Conservation (phyloP, 2,329 filamentous ascomycete species). For the Colletotrichum sp. region DNA sequence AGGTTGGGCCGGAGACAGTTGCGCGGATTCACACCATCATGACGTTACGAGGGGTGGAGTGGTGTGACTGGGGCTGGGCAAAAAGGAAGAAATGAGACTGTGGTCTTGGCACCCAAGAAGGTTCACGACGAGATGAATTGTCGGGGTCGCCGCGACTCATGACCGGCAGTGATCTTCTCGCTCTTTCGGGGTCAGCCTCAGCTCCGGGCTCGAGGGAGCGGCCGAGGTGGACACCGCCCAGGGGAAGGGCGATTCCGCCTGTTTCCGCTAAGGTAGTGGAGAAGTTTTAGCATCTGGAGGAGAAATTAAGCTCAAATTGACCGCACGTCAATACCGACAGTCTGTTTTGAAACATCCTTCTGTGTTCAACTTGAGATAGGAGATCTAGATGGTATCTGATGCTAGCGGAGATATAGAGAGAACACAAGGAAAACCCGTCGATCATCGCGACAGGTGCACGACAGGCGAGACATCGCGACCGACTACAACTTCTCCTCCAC, state of each 20-base stretch:
- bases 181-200: neutral
- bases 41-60: neutral
- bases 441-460: neutral
- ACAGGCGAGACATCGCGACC: neutral
- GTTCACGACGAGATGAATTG: neutral
- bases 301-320: neutral
- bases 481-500: neutral
- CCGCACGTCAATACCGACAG: neutral
- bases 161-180: neutral
- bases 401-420: neutral
- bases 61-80: constrained; percentile 1
- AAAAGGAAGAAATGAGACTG: neutral
- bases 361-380: neutral
- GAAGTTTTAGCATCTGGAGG: neutral
- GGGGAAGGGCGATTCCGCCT: neutral
- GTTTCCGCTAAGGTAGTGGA: neutral
- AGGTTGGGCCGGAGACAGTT: neutral
- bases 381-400: constrained; percentile 9
- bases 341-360: neutral
- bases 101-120: neutral
- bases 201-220: neutral
- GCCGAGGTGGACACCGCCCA: neutral
- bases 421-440: neutral
- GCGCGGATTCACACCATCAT: neutral
- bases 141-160: constrained; percentile 11